Percentiles rank a stretch among this genome's conserved stretches.
phyloP scores from a whole-genome alignment of 176 grass and related monocot species.

The Coix lacrymajobi region DNA sequence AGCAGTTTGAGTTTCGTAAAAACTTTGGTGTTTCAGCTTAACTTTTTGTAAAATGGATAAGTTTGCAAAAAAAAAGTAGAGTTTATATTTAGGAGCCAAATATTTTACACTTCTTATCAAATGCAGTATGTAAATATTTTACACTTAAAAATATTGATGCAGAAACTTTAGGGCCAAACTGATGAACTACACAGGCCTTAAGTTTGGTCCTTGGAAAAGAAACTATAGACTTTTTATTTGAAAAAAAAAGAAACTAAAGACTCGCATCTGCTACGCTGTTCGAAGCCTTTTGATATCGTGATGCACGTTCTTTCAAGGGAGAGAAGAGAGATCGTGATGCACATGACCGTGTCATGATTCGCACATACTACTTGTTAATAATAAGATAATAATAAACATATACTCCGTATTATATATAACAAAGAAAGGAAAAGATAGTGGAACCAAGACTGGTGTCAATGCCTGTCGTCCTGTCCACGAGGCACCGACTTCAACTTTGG shows the following conservation, averaged over 20 bases:
- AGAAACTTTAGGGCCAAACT: no score
- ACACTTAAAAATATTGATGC: no score
- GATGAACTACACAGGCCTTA: no score
- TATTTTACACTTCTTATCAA: no score
- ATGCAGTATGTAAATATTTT: no score
- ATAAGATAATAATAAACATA: neutral
- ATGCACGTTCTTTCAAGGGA: no score
- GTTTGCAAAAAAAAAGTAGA: no score
- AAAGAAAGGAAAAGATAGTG: neutral
- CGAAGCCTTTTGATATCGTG: neutral
- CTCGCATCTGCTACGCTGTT: neutral
- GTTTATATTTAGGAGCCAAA: no score
- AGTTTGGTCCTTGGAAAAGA: neutral
- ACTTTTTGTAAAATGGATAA: no score
- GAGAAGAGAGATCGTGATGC: neutral
- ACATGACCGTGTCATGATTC: neutral
- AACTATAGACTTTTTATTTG: neutral
- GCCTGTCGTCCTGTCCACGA: neutral
- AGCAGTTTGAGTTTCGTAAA: no score
- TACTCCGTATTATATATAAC: no score
- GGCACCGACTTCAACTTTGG: neutral
- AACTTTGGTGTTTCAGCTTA: no score
- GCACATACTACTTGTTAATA: neutral
- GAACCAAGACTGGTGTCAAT: neutral
- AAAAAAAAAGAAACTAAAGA: neutral